Conservation (phyloP, 805 yeast genomes). For the Suhomyces xylopsoci region DNA sequence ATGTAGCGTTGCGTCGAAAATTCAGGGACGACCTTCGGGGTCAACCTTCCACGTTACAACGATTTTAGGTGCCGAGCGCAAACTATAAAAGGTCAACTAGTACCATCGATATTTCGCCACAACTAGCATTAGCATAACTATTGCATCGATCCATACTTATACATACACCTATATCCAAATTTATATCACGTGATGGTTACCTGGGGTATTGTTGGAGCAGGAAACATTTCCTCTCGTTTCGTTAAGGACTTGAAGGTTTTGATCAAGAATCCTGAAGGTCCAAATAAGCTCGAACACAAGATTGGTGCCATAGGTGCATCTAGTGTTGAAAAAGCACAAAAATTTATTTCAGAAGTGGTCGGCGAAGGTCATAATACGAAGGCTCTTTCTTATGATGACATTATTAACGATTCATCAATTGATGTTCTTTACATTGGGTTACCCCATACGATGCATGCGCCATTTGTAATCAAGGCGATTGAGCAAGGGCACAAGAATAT, state of each 20-base stretch:
- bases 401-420: slow-evolving; percentile 40
- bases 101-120: neutral
- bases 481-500: slow-evolving; percentile 48
- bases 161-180: neutral
- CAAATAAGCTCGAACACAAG: slow-evolving; percentile 27
- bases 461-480: slow-evolving; percentile 42
- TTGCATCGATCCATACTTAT: neutral
- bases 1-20: neutral
- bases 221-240: slow-evolving; percentile 46
- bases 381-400: slow-evolving; percentile 38
- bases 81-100: neutral
- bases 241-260: slow-evolving; percentile 33
- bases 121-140: neutral
- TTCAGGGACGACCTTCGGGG: neutral
- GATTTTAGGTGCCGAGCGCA: neutral
- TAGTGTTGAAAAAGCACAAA: slow-evolving; percentile 29
- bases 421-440: slow-evolving; percentile 54
- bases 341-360: slow-evolving; percentile 25
- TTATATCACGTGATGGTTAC: slow-evolving; percentile 8
- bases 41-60: neutral
- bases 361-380: slow-evolving; percentile 16
- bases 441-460: slow-evolving; percentile 52
- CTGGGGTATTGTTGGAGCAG: slow-evolving; percentile 53
- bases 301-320: slow-evolving; percentile 42
- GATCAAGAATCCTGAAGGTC: slow-evolving; percentile 18